Percentiles rank a stretch among this genome's conserved stretches.
Evolutionary conservation across 257 asterid genomes (phyloP).

Genomic region (Nicotiana otophora): DNA sequence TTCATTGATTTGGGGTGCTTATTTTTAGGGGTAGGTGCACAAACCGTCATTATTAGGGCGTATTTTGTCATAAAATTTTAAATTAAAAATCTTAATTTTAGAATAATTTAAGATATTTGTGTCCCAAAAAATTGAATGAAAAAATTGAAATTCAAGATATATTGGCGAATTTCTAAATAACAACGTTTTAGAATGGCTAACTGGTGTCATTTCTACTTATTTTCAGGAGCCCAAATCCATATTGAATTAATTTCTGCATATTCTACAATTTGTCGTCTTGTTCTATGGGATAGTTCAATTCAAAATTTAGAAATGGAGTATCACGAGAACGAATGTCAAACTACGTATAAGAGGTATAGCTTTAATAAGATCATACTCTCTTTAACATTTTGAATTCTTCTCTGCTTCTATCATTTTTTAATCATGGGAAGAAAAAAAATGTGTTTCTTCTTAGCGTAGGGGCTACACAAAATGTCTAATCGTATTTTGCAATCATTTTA

Average conservation of each 20-base stretch:
- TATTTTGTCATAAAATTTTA: too few relatives aligned
- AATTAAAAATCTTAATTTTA: too few relatives aligned
- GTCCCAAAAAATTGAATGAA: too few relatives aligned
- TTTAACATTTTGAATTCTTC: background rate
- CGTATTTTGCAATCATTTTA: background rate
- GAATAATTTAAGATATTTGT: too few relatives aligned
- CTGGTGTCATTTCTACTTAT: too few relatives aligned
- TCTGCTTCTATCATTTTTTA: background rate
- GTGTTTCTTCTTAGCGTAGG: conserved; percentile 4
- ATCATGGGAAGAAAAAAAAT: background rate
- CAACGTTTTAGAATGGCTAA: too few relatives aligned
- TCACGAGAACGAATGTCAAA: background rate
- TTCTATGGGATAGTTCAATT: background rate
- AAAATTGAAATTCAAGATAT: too few relatives aligned
- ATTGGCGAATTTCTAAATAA: too few relatives aligned
- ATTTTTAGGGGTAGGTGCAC: background rate
- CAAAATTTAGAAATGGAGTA: background rate
- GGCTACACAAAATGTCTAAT: background rate
- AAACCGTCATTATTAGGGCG: too few relatives aligned
- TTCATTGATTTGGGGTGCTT: background rate
- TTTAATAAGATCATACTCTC: background rate
- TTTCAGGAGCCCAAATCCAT: too few relatives aligned
- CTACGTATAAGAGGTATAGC: too few relatives aligned
- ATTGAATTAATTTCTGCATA: background rate
- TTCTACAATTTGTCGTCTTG: background rate